These are phyloP conservation scores for Leccinum fuscescens DNA, from an alignment of 1,284 basidiomycete species.

Conservation along the genomic window DNA sequence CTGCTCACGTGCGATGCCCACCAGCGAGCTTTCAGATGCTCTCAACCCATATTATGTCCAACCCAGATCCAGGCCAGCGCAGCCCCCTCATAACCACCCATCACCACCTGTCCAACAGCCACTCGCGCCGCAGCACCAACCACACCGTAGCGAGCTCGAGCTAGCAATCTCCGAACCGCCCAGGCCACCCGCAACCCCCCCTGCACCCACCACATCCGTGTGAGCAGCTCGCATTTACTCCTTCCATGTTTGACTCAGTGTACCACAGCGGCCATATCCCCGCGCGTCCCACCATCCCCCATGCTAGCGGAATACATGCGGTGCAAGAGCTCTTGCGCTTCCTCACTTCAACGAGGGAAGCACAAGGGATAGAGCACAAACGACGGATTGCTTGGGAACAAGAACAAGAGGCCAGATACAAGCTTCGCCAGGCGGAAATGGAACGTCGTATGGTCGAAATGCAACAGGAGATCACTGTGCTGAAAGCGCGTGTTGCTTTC, in stretches of 20 bases:
- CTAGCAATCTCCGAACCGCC: slow-evolving; percentile 52
- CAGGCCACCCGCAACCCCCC: slow-evolving; percentile 34
- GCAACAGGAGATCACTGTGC: slow-evolving; percentile 53
- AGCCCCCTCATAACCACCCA: slow-evolving; percentile 18
- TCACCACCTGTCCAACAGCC: slow-evolving; percentile 21
- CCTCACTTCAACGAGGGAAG: slow-evolving; percentile 50
- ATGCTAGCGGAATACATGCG: slow-evolving; percentile 40
- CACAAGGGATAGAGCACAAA: slow-evolving; percentile 55
- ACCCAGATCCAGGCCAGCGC: slow-evolving; percentile 37
- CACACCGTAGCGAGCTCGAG: slow-evolving; percentile 60
- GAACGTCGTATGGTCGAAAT: slow-evolving; percentile 57
- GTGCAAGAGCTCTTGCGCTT: slow-evolving; percentile 59
- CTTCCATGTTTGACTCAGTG: not conserved
- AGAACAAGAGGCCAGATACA: slow-evolving; percentile 59
- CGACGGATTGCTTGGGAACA: slow-evolving; percentile 64
- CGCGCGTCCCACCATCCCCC: slow-evolving; percentile 17
- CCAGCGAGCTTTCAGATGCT: slow-evolving; percentile 73
- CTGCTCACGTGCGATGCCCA: slow-evolving; percentile 36
- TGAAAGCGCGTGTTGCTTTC: slow-evolving; percentile 45
- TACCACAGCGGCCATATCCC: slow-evolving; percentile 12
- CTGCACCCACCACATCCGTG: slow-evolving; percentile 20
- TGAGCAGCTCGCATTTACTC: slow-evolving; percentile 17
- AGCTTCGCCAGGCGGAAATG: slow-evolving; percentile 55
- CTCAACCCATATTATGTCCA: slow-evolving; percentile 65
- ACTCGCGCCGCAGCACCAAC: slow-evolving; percentile 36